A percentile compares a stretch with the other conserved stretches of the same genome.
Evolutionary conservation across 371 early-diverging fungal species (phyloP).

Genomic region (Actinomortierella ambigua): DNA sequence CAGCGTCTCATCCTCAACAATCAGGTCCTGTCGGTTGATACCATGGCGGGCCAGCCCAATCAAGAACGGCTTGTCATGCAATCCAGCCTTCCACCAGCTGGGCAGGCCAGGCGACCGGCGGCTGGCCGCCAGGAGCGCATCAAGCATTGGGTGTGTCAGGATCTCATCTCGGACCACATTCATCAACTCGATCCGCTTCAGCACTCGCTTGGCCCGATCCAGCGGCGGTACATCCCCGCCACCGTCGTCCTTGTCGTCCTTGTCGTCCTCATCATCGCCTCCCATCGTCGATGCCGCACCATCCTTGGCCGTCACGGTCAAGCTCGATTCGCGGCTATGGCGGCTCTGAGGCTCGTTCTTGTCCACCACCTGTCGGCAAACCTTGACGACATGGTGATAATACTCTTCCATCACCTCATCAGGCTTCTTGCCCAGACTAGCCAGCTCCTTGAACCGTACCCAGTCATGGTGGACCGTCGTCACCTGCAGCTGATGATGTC

Average conservation of each 20-base stretch:
- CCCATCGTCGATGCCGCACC: not conserved
- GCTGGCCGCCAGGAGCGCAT: conserved; percentile 31
- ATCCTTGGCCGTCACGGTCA: conserved; percentile 24
- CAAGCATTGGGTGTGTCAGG: conserved; percentile 53
- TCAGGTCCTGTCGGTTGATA: conserved; percentile 67
- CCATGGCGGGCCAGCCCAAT: conserved; percentile 77
- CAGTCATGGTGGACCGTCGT: conserved; percentile 50
- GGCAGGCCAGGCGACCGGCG: conserved; percentile 33
- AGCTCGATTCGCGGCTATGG: conserved; percentile 56
- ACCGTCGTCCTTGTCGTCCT: conserved; percentile 48
- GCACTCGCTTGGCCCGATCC: conserved; percentile 73
- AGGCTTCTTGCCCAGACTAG: conserved; percentile 71
- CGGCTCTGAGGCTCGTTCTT: conserved; percentile 18
- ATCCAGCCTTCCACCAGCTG: conserved; percentile 74
- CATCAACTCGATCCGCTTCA: conserved; percentile 79
- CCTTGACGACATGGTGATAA: conserved; percentile 56
- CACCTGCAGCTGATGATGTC: conserved; percentile 3
- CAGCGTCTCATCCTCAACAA: conserved; percentile 68
- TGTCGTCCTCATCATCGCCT: conserved; percentile 17
- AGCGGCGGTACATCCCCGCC: conserved; percentile 59
- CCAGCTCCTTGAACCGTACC: conserved; percentile 73
- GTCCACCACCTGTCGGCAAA: conserved; percentile 66
- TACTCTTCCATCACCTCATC: conserved; percentile 73
- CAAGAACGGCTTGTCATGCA: conserved; percentile 74
- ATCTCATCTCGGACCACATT: conserved; percentile 70